Percentiles rank a stretch among this genome's conserved stretches.
Conservation (phyloP, 140 eudicot species). For the Anethum foeniculum region DNA sequence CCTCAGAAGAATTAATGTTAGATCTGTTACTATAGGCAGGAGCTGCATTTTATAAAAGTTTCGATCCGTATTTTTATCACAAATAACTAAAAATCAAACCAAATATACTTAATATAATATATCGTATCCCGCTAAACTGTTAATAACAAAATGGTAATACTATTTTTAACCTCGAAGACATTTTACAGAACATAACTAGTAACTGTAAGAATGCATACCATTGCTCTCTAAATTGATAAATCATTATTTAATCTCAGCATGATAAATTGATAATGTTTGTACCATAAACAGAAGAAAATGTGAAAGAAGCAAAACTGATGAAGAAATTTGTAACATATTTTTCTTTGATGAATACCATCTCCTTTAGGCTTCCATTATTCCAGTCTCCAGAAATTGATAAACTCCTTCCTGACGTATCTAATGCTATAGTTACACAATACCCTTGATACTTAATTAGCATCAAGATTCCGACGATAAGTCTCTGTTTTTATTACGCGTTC, state of each 20-base stretch:
- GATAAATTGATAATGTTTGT: not conserved
- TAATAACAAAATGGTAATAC: too few species aligned
- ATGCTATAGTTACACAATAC: not conserved
- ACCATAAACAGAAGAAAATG: not conserved
- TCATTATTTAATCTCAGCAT: not conserved
- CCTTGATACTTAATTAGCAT: not conserved
- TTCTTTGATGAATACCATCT: not conserved
- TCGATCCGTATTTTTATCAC: too few species aligned
- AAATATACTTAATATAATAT: too few species aligned
- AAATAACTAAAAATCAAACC: too few species aligned
- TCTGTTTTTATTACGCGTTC: not conserved
- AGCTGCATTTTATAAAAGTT: too few species aligned
- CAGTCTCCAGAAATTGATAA: not conserved
- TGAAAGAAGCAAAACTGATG: not conserved
- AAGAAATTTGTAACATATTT: not conserved
- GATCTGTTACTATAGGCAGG: too few species aligned
- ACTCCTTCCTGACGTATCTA: not conserved
- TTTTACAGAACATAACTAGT: not conserved
- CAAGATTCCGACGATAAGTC: not conserved
- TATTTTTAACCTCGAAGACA: too few species aligned
- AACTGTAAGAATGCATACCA: not conserved
- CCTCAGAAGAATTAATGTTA: too few species aligned
- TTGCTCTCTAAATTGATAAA: not conserved
- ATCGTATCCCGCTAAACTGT: too few species aligned
- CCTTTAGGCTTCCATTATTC: not conserved